Conservation (phyloP, 1,139 yeast species). For the Taphrina pruni region DNA sequence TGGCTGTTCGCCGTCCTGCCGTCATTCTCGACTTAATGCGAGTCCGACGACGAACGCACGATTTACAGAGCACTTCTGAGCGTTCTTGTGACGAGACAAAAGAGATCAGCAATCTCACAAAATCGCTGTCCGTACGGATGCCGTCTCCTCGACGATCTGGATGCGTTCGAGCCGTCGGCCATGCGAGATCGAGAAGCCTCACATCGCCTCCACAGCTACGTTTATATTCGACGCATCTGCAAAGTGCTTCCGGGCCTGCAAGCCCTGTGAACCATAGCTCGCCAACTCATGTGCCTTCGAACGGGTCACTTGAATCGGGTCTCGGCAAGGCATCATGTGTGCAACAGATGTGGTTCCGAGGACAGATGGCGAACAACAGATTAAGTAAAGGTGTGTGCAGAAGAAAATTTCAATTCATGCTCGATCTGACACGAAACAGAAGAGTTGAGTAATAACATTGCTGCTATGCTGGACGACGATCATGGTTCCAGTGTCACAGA, state of each 20-base stretch:
- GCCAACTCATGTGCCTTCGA: not conserved
- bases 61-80: too few species aligned
- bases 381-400: slow-evolving; percentile 6
- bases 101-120: too few species aligned
- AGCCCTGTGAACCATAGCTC: not conserved
- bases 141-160: slow-evolving; percentile 10
- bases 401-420: too few species aligned
- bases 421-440: not conserved
- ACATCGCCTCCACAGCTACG: not conserved
- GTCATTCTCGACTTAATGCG: not conserved
- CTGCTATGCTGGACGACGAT: slow-evolving; percentile 23
- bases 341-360: slow-evolving; percentile 28
- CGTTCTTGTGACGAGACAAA: too few species aligned
- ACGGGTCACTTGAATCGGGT: not conserved
- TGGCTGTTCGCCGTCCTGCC: slow-evolving; percentile 14
- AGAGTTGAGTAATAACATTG: slow-evolving; percentile 19
- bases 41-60: too few species aligned
- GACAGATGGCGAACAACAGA: not conserved
- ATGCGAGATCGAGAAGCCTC: slow-evolving; percentile 5
- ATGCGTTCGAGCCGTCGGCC: slow-evolving; percentile 1
- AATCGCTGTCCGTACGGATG: not conserved
- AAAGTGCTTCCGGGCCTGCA: not conserved
- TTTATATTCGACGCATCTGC: slow-evolving; percentile 16
- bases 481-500: not conserved
- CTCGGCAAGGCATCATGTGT: slow-evolving; percentile 26